phyloP scores from a whole-genome alignment of 2,329 filamentous ascomycete genomes.

The Ampelomyces quisqualis region DNA sequence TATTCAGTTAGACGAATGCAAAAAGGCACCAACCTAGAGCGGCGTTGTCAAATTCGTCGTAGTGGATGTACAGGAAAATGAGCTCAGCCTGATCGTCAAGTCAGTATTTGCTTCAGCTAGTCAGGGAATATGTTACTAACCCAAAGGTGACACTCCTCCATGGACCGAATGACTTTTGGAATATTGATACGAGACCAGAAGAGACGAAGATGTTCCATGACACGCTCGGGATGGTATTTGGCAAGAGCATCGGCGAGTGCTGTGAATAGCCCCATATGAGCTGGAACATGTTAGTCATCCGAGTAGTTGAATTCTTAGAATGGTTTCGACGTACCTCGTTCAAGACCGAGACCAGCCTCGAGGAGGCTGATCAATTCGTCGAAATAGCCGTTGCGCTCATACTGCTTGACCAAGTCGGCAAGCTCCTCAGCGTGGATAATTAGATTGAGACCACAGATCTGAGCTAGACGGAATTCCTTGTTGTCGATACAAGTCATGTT shows the following conservation, averaged over 20 bases:
- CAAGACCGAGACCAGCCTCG: constrained; percentile 90
- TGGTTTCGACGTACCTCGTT: constrained; percentile 53
- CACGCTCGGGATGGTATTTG: constrained; percentile 90
- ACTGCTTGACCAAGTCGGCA: constrained; percentile 89
- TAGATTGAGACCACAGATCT: constrained; percentile 97
- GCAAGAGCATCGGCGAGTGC: constrained; percentile 87
- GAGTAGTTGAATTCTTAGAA: neutral
- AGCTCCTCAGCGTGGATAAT: constrained; percentile 97
- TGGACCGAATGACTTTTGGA: constrained; percentile 91
- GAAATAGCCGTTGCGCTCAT: constrained; percentile 96
- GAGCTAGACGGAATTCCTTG: constrained; percentile 97
- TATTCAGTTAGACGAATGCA: neutral
- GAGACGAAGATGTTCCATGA: constrained; percentile 98
- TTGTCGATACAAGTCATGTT: constrained; percentile 94
- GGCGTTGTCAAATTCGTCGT: constrained; percentile 97
- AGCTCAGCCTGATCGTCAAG: too few species aligned
- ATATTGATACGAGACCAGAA: constrained; percentile 99
- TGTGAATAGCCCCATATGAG: constrained; percentile 96
- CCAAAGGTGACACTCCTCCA: constrained; percentile 94
- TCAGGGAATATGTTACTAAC: too few species aligned
- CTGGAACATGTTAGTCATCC: neutral
- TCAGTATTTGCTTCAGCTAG: too few species aligned
- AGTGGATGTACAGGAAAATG: constrained; percentile 97
- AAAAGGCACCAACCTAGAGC: constrained; percentile 56
- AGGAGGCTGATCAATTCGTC: constrained; percentile 94